These are phyloP conservation scores for Sphaerulina vaccinii DNA, from an alignment of 2,329 filamentous ascomycete genomes.

Conservation along the genomic window DNA sequence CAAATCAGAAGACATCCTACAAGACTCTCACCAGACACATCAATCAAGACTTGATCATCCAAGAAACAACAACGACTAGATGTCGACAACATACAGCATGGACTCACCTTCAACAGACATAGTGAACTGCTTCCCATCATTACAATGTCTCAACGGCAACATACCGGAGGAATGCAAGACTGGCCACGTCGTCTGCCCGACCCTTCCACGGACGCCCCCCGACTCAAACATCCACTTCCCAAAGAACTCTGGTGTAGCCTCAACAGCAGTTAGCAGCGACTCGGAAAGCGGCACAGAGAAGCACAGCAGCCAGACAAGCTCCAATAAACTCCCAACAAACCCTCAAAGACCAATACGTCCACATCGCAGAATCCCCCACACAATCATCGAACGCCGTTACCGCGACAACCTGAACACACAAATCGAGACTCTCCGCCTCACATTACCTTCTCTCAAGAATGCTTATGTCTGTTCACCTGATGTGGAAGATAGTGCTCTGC, in stretches of 20 bases:
- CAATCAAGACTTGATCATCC: neutral
- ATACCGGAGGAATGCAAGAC: slow-evolving; percentile 24
- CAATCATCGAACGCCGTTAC: slow-evolving; percentile 49
- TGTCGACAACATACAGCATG: too few species aligned
- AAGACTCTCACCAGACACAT: neutral
- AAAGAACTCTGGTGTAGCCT: slow-evolving; percentile 9
- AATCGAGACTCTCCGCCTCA: slow-evolving; percentile 44
- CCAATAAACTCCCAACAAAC: slow-evolving; percentile 1
- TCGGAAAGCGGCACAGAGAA: slow-evolving; percentile 21
- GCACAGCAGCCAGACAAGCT: slow-evolving; percentile 6
- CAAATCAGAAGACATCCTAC: slow-evolving; percentile 12
- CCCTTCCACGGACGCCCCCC: slow-evolving; percentile 14
- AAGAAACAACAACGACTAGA: neutral
- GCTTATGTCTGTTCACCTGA: slow-evolving; percentile 40
- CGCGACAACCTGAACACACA: slow-evolving; percentile 49
- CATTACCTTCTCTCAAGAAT: slow-evolving; percentile 43
- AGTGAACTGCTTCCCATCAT: slow-evolving; percentile 24
- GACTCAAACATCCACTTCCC: slow-evolving; percentile 19
- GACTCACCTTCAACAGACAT: slow-evolving; percentile 17
- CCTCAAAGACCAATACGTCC: slow-evolving; percentile 21
- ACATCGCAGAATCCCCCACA: slow-evolving; percentile 38
- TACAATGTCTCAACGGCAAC: slow-evolving; percentile 25
- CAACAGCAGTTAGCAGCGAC: slow-evolving; percentile 21
- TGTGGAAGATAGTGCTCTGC: slow-evolving; percentile 45
- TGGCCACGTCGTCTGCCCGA: slow-evolving; percentile 24